Evolutionary conservation across 441 rosid species (phyloP).

Genomic region (Theobroma grandiflorum): DNA sequence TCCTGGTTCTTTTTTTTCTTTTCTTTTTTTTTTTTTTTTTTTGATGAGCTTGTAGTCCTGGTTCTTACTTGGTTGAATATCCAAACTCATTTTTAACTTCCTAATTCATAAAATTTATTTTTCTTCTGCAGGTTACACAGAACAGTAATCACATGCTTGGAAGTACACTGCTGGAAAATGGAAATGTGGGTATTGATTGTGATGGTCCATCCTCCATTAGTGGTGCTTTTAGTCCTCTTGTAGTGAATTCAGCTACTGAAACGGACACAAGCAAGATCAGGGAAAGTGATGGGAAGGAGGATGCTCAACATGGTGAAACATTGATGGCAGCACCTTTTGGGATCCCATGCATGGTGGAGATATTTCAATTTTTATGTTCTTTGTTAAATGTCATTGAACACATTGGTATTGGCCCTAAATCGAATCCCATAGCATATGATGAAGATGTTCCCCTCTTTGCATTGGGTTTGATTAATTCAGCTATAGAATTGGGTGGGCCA

Average conservation of each 20-base stretch:
- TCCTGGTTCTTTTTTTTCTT: not conserved
- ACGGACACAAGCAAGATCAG: conserved; percentile 56
- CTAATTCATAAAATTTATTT: conserved; percentile 28
- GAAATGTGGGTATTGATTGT: conserved; percentile 46
- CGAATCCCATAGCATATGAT: conserved; percentile 82
- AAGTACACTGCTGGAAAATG: conserved; percentile 67
- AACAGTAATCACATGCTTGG: conserved; percentile 62
- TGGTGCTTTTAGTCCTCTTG: conserved; percentile 51
- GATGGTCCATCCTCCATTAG: conserved; percentile 58
- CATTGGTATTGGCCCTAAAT: conserved; percentile 63
- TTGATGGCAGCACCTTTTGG: conserved; percentile 83
- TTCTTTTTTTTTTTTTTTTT: not conserved
- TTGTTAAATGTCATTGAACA: conserved; percentile 74
- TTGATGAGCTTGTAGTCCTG: not conserved
- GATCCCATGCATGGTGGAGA: conserved; percentile 92
- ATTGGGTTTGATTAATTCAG: conserved; percentile 88
- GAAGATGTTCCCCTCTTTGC: conserved; percentile 99
- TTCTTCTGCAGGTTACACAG: conserved; percentile 55
- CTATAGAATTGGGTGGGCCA: conserved; percentile 85
- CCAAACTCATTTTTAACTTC: not conserved
- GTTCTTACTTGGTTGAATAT: not conserved
- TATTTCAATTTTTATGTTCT: conserved; percentile 88
- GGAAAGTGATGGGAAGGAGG: conserved; percentile 47
- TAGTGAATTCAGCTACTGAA: conserved; percentile 42
- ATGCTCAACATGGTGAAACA: conserved; percentile 50